Percentiles rank a stretch among this genome's conserved stretches.
Conservation (phyloP, 495 filamentous ascomycete genomes). For the Daldinia caldariorum region DNA sequence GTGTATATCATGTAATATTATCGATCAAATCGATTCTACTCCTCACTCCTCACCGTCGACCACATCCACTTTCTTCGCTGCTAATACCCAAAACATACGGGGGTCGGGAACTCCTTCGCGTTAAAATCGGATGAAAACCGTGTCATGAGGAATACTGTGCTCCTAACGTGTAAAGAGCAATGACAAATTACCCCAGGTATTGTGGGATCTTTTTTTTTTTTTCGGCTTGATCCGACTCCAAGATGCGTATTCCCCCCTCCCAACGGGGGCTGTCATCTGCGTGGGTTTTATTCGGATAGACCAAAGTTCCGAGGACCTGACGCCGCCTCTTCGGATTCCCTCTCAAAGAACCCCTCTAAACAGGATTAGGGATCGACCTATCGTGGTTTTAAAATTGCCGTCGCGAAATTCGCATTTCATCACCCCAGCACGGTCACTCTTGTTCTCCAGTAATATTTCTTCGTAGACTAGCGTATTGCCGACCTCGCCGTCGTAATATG, state of each 20-base stretch:
- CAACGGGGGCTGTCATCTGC: constrained; percentile 19
- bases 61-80: constrained; percentile 20
- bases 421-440: not conserved
- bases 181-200: not conserved
- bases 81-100: constrained; percentile 23
- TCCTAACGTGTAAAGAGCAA: constrained; percentile 8
- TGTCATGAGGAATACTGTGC: constrained; percentile 11
- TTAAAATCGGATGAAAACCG: constrained; percentile 11
- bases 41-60: constrained; percentile 2
- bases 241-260: constrained; percentile 11
- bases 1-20: constrained; percentile 37
- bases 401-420: constrained; percentile 16
- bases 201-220: not conserved
- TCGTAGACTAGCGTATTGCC: not conserved
- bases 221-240: constrained; percentile 42
- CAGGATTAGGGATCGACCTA: not conserved
- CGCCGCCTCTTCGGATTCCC: constrained; percentile 16
- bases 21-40: constrained; percentile 16
- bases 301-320: constrained; percentile 25
- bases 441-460: constrained; percentile 6
- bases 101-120: constrained; percentile 1
- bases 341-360: not conserved
- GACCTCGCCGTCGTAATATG: constrained; percentile 15
- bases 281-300: constrained; percentile 20
- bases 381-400: constrained; percentile 1